Percentiles rank a stretch among this genome's conserved stretches.
Evolutionary conservation across 306 rosid genomes (phyloP).

Genomic region (Sophora flavescens): DNA sequence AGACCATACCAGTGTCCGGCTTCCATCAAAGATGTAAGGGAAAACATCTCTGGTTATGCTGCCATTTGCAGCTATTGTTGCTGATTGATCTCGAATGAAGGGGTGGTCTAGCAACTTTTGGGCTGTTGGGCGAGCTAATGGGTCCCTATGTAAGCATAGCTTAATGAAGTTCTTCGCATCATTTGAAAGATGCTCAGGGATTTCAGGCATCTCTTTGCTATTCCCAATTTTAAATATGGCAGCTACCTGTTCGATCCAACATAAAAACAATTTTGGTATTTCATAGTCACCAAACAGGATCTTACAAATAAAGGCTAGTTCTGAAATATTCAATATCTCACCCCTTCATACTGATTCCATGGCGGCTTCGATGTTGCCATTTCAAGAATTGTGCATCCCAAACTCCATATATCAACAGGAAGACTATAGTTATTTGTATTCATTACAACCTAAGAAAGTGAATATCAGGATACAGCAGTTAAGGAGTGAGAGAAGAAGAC

Average conservation of each 20-base stretch:
- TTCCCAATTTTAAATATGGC: slow-evolving; percentile 98
- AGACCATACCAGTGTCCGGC: slow-evolving; percentile 84
- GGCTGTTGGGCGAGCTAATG: slow-evolving; percentile 83
- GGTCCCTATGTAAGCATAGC: slow-evolving; percentile 86
- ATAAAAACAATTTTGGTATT: slow-evolving; percentile 44
- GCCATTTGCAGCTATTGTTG: slow-evolving; percentile 68
- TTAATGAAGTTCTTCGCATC: slow-evolving; percentile 86
- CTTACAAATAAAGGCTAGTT: slow-evolving; percentile 3
- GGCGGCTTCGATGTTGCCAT: slow-evolving; percentile 98
- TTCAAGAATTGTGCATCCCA: slow-evolving; percentile 98
- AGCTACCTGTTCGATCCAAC: slow-evolving; percentile 78
- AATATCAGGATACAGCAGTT: slow-evolving; percentile 34
- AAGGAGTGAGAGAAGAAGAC: slow-evolving; percentile 7
- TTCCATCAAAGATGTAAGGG: slow-evolving; percentile 78
- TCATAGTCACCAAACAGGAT: slow-evolving; percentile 32
- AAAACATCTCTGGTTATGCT: slow-evolving; percentile 75
- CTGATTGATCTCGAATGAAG: slow-evolving; percentile 81
- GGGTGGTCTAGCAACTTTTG: slow-evolving; percentile 74
- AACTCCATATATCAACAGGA: slow-evolving; percentile 97
- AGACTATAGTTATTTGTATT: slow-evolving; percentile 85
- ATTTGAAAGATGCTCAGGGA: slow-evolving; percentile 88
- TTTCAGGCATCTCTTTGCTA: slow-evolving; percentile 95
- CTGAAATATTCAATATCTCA: slow-evolving; percentile 58
- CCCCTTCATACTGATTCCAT: slow-evolving; percentile 99
- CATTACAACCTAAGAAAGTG: slow-evolving; percentile 86